Evolutionary conservation across 1,284 basidiomycete species (phyloP).

Genomic region (Athelia psychrophila): DNA sequence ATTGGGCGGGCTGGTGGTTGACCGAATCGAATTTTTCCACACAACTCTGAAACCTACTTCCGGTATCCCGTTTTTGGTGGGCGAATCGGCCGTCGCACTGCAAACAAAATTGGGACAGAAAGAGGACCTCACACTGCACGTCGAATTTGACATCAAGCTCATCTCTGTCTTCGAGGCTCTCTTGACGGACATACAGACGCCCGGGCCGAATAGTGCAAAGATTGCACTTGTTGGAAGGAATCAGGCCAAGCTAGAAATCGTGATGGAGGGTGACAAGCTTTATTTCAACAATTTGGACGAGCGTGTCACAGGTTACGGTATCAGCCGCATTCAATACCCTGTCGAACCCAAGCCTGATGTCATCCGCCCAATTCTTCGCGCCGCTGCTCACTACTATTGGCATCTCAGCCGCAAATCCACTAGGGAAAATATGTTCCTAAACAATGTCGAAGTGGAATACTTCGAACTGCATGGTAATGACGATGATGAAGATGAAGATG

Average conservation of each 20-base stretch:
- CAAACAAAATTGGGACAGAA: slow-evolving; percentile 6
- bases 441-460: slow-evolving; percentile 4
- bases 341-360: background rate
- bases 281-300: slow-evolving; percentile 4
- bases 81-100: slow-evolving; percentile 3
- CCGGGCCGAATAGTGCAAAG: background rate
- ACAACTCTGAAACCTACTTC: background rate
- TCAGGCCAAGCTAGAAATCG: slow-evolving; percentile 2
- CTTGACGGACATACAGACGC: background rate
- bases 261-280: background rate
- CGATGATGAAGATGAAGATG: background rate
- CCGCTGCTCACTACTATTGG: slow-evolving; percentile 9
- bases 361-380: slow-evolving; percentile 2
- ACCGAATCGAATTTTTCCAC: background rate
- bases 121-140: slow-evolving; percentile 6
- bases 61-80: background rate
- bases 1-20: background rate
- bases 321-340: slow-evolving; percentile 4
- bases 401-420: slow-evolving; percentile 3
- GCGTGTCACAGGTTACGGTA: background rate
- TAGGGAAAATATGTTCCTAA: background rate
- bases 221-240: slow-evolving; percentile 4
- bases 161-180: slow-evolving; percentile 2
- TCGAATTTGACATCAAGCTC: background rate
- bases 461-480: slow-evolving; percentile 2